These are phyloP conservation scores for Acanthamoeba lenticulata DNA, from an alignment of 208 protist species.

Conservation along the genomic window DNA sequence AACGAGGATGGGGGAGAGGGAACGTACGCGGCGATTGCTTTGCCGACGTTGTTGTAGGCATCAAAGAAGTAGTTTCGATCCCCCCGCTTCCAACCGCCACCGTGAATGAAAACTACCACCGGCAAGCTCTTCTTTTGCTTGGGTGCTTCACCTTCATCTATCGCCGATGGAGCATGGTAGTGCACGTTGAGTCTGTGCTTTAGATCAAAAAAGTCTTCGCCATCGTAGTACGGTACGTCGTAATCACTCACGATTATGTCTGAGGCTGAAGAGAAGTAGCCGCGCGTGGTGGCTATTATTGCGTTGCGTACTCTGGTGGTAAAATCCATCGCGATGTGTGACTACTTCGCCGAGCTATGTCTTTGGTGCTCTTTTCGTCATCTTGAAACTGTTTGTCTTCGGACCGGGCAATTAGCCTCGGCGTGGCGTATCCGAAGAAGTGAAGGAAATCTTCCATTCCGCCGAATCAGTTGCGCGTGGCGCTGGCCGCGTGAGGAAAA, in stretches of 20 bases:
- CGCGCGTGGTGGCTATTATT: not conserved
- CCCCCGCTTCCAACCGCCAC: slow-evolving; percentile 43
- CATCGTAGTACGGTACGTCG: not conserved
- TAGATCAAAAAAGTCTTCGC: not conserved
- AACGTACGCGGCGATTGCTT: not conserved
- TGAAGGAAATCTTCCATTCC: too few relatives aligned
- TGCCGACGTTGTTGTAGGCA: slow-evolving; percentile 39
- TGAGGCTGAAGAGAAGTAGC: not conserved
- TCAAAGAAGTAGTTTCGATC: slow-evolving; percentile 27
- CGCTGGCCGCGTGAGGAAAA: too few relatives aligned
- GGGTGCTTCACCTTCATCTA: not conserved
- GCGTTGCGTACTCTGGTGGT: not conserved
- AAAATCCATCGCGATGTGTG: not conserved
- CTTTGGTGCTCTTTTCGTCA: not conserved
- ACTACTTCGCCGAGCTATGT: not conserved
- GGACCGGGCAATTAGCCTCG: too few relatives aligned
- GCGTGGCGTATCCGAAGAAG: too few relatives aligned
- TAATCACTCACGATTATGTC: not conserved
- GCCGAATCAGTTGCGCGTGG: too few relatives aligned
- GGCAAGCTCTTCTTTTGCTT: not conserved
- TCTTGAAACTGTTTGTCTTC: too few relatives aligned
- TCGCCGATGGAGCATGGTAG: not conserved
- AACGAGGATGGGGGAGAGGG: not conserved
- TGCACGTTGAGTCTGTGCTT: slow-evolving; percentile 36
- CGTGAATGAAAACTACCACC: slow-evolving; percentile 7